Percentiles rank a stretch among this genome's conserved stretches.
These are phyloP conservation scores for Termitomyces sp. DNA, from an alignment of 1,284 basidiomycete species.

Conservation along the genomic window DNA sequence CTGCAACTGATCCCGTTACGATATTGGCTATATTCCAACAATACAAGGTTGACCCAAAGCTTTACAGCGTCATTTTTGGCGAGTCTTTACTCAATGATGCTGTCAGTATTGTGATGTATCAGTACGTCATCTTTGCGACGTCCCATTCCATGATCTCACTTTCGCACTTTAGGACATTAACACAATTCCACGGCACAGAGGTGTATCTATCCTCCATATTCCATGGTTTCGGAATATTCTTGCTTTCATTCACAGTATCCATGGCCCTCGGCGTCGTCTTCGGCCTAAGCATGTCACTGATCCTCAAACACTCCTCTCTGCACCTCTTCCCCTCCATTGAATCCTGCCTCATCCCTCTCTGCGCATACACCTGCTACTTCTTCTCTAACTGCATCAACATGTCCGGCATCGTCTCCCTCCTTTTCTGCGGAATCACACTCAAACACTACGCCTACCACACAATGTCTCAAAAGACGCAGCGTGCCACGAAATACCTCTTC, in stretches of 20 bases:
- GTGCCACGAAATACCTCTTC: constrained; percentile 95
- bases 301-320: constrained; percentile 93
- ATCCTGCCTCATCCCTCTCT: constrained; percentile 89
- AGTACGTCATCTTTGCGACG: constrained; percentile 58
- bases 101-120: constrained; percentile 99
- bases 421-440: constrained; percentile 98
- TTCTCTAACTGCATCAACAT: constrained; percentile 93
- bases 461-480: constrained; percentile 93
- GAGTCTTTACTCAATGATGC: constrained; percentile 98
- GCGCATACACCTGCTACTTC: constrained; percentile 98
- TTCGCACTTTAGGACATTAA: constrained; percentile 63
- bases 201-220: constrained; percentile 88
- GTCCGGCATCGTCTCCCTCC: constrained; percentile 96
- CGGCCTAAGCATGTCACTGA: constrained; percentile 85
- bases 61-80: constrained; percentile 98
- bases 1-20: constrained; percentile 97
- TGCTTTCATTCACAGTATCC: constrained; percentile 90
- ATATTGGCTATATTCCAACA: constrained; percentile 99
- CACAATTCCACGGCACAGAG: constrained; percentile 87
- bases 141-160: not conserved
- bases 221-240: constrained; percentile 93
- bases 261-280: constrained; percentile 92
- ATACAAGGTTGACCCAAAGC: constrained; percentile 97
- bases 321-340: constrained; percentile 88
- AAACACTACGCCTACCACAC: constrained; percentile 99